Evolutionary conservation across 148 eudicot genomes (phyloP).

Genomic region (Nyssa sinensis): DNA sequence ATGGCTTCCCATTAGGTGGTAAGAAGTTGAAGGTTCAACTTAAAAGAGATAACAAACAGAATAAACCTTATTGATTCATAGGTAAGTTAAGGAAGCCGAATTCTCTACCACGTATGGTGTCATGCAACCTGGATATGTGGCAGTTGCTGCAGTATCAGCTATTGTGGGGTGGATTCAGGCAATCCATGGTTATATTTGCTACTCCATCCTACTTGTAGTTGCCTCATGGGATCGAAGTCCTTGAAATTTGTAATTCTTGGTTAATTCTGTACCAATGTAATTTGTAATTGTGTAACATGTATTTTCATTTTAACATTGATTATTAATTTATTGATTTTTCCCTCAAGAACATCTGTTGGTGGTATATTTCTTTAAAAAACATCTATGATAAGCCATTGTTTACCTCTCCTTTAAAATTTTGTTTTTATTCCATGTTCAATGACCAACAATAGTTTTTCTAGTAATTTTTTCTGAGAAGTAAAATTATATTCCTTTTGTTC

Average conservation of each 20-base stretch:
- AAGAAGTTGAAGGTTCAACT: constrained; percentile 97
- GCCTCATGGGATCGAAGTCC: constrained; percentile 25
- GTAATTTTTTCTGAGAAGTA: not conserved
- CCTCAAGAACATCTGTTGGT: constrained; percentile 21
- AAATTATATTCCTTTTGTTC: not conserved
- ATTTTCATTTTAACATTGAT: constrained; percentile 56
- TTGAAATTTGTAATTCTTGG: constrained; percentile 45
- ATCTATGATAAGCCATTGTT: not conserved
- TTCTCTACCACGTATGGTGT: constrained; percentile 5
- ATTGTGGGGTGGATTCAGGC: constrained; percentile 15
- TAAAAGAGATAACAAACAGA: constrained; percentile 86
- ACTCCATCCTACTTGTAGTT: constrained; percentile 27
- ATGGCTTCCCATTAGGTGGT: constrained; percentile 88
- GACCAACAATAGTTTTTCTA: not conserved
- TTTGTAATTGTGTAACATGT: constrained; percentile 65
- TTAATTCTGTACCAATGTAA: constrained; percentile 40
- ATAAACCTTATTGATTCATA: constrained; percentile 49
- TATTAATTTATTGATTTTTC: constrained; percentile 72
- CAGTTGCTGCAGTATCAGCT: constrained; percentile 20
- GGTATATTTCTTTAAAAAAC: not conserved
- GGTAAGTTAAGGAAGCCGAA: constrained; percentile 21
- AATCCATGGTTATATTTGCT: constrained; percentile 12
- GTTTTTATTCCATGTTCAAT: not conserved
- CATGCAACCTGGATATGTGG: constrained; percentile 14
- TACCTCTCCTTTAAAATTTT: not conserved